A percentile compares a stretch with the other conserved stretches of the same genome.
phyloP scores from a whole-genome alignment of 2,329 filamentous ascomycete species.

The Endoconidiophora polonica region DNA sequence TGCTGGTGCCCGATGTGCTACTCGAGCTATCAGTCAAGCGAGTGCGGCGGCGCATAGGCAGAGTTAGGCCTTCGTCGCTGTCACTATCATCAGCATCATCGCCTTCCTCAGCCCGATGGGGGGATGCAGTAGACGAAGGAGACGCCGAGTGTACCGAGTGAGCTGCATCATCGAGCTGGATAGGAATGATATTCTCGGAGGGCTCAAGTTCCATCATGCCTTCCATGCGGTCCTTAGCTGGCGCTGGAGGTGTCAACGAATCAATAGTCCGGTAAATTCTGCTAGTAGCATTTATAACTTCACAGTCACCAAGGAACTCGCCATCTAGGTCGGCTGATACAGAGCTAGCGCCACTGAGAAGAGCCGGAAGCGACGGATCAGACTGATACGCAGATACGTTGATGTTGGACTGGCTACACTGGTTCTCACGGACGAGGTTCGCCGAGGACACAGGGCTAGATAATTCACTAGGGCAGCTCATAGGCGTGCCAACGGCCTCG shows the following conservation, averaged over 20 bases:
- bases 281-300: conserved; percentile 25
- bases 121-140: conserved; percentile 7
- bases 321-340: conserved; percentile 46
- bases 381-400: conserved; percentile 40
- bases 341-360: conserved; percentile 47
- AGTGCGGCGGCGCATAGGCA: conserved; percentile 12
- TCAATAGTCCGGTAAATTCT: conserved; percentile 35
- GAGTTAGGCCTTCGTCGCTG: conserved; percentile 14
- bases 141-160: conserved; percentile 6
- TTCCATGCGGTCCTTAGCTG: conserved; percentile 33
- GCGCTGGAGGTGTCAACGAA: conserved; percentile 36
- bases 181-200: conserved; percentile 16
- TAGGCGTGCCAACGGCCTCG: conserved; percentile 29
- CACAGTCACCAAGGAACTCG: conserved; percentile 37
- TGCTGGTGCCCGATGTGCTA: neutral
- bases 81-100: conserved; percentile 13
- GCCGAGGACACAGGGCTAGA: conserved; percentile 31
- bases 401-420: conserved; percentile 22
- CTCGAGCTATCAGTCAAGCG: conserved; percentile 4
- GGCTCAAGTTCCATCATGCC: conserved; percentile 20
- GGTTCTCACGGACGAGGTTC: conserved; percentile 14
- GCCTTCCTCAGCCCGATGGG: conserved; percentile 2
- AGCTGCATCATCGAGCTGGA: conserved; percentile 15
- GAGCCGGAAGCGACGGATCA: conserved; percentile 45
- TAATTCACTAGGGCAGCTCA: conserved; percentile 38